Evolutionary conservation across 2,329 filamentous ascomycete species (phyloP).

Genomic region (Trichoderma polysporum): DNA sequence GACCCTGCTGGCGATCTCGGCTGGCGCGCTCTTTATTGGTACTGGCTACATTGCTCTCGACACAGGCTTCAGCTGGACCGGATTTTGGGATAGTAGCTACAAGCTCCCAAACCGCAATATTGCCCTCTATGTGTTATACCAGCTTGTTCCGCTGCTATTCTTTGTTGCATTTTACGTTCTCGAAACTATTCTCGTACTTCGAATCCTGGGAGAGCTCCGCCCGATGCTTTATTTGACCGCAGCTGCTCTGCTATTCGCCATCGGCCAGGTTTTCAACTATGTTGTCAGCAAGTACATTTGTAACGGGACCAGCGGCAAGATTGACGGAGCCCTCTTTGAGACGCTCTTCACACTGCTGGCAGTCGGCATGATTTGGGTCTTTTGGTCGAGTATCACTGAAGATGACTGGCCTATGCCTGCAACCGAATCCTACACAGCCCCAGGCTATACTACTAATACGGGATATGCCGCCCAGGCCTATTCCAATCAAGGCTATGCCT

Average conservation of each 20-base stretch:
- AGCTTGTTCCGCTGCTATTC: conserved; percentile 84
- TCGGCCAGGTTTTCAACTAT: conserved; percentile 96
- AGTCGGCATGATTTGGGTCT: conserved; percentile 83
- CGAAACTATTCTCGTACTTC: conserved; percentile 79
- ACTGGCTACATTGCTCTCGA: conserved; percentile 96
- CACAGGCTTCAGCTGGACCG: conserved; percentile 83
- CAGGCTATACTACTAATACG: conserved; percentile 1
- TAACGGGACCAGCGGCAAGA: conserved; percentile 75
- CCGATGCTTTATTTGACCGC: conserved; percentile 86
- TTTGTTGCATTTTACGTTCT: conserved; percentile 84
- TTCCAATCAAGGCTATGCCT: conserved; percentile 2
- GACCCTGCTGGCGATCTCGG: conserved; percentile 70
- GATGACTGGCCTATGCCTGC: conserved; percentile 83
- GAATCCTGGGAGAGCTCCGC: conserved; percentile 80
- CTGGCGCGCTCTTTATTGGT: conserved; percentile 73
- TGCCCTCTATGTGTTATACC: conserved; percentile 90
- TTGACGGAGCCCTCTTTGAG: conserved; percentile 91
- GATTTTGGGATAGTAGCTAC: conserved; percentile 66
- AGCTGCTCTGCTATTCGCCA: conserved; percentile 78
- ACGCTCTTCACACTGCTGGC: conserved; percentile 87
- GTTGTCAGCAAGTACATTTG: conserved; percentile 90
- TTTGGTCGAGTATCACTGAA: conserved; percentile 99
- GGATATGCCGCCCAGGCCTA: conserved; percentile 10
- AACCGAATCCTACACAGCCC: conserved; percentile 41
- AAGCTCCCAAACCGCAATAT: conserved; percentile 67